Base-by-base conservation (phyloP, 140 eudicot genomes). In the Oenanthe javanica region DNA sequence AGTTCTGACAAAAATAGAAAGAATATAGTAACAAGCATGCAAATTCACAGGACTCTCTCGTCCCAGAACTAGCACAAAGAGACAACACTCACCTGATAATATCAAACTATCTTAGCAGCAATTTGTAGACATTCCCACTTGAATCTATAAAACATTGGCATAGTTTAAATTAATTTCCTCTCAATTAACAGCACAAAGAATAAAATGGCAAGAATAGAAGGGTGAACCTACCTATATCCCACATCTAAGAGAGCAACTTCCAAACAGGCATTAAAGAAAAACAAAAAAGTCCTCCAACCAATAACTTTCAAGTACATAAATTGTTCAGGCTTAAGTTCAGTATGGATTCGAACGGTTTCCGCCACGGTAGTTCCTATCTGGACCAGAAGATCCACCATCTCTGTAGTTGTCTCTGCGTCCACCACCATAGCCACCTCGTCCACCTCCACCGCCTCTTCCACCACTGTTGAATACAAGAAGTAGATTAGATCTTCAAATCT, bases 271-370 rank as follows among this genome's bases (percentile, higher is more conserved):
- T 63, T 63, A 63, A 63, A 25, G 40, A 63, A 85, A 81, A 51
- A 83, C 86, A 87, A 86, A 45, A 90, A 87, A 85, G 77, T 83
- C 93, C 85, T 81, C 87, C 84, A 82, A 86, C 74, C 71, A 85
- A 87, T 55, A 86, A 75, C 46, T 84, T 88, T 83, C 50, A 79
- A 88, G 86, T 89, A 89, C 86, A 85, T 80, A 74, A 79, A 75
- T 47, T n/a, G 85, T 87, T 77, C 87, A 9, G 51, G 55, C 81
- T 18, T 18, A 72, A 72, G 76, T 77, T 90, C 84, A 95, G 90
- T 95, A 95, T 69, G 99, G 99, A 12, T 97, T 96, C 0, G 99
- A 90, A 59, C 99, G 97, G 83, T 90, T 95, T 80, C 97, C 97
- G 4, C 99, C 93, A 79, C 89, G 92, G 85, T 78, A 86, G 86